Evolutionary conservation across 768 basidiomycete species (phyloP).

Genomic region (Asterophora parasitica): DNA sequence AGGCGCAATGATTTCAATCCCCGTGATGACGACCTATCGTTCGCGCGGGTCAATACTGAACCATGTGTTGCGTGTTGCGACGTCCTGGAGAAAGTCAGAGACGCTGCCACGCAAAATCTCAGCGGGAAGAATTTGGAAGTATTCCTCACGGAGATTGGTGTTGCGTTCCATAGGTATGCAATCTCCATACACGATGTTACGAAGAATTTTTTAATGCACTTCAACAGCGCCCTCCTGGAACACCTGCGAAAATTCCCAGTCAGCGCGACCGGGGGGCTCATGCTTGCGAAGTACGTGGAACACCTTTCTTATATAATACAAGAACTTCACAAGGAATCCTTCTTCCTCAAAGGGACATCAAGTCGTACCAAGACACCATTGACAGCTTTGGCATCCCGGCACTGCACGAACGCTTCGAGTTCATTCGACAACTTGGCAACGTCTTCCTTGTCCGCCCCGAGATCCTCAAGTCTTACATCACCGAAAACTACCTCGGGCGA

Average conservation of each 20-base stretch:
- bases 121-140: slow-evolving; percentile 91
- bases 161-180: slow-evolving; percentile 83
- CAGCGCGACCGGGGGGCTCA: slow-evolving; percentile 92
- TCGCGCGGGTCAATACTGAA: slow-evolving; percentile 91
- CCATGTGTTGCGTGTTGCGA: slow-evolving; percentile 88
- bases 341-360: slow-evolving; percentile 69
- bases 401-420: slow-evolving; percentile 93
- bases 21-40: slow-evolving; percentile 91
- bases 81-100: slow-evolving; percentile 73
- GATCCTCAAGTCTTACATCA: slow-evolving; percentile 92
- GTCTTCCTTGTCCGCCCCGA: slow-evolving; percentile 96
- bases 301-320: background rate
- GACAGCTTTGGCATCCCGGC: slow-evolving; percentile 77
- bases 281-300: slow-evolving; percentile 87
- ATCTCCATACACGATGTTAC: background rate
- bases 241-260: slow-evolving; percentile 96
- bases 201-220: background rate
- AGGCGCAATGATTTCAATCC: slow-evolving; percentile 98
- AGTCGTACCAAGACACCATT: slow-evolving; percentile 91
- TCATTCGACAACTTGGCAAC: slow-evolving; percentile 95
- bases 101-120: slow-evolving; percentile 67
- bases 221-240: slow-evolving; percentile 76
- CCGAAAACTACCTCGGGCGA: slow-evolving; percentile 87
- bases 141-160: slow-evolving; percentile 90
- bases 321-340: background rate